phyloP scores from a whole-genome alignment of 2,329 filamentous ascomycete genomes.

The Ilyonectria mors-panacis region DNA sequence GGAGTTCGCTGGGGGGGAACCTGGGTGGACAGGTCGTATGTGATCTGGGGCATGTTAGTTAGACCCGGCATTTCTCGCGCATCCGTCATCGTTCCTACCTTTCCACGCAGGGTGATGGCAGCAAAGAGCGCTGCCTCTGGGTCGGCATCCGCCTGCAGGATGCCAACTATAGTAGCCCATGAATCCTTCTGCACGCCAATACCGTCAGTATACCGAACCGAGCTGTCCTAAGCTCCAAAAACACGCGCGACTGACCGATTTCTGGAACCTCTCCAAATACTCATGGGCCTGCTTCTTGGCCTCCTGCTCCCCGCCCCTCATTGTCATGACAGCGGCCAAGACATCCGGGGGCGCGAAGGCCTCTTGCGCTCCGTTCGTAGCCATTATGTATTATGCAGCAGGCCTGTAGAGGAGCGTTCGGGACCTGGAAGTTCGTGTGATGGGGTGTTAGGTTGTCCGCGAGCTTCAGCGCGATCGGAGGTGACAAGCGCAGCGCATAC shows the following conservation, averaged over 20 bases:
- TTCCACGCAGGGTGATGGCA: constrained; percentile 96
- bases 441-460: constrained; percentile 23
- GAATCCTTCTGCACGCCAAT: constrained; percentile 80
- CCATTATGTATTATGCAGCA: constrained; percentile 67
- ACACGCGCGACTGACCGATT: constrained; percentile 77
- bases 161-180: constrained; percentile 89
- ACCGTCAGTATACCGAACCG: constrained; percentile 31
- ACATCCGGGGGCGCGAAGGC: constrained; percentile 83
- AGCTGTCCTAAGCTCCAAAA: background rate
- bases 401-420: constrained; percentile 27
- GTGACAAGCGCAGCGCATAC: constrained; percentile 44
- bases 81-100: constrained; percentile 69
- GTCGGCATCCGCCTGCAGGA: constrained; percentile 86
- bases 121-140: constrained; percentile 94
- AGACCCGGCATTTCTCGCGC: background rate
- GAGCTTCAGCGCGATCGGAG: constrained; percentile 42
- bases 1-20: constrained; percentile 81
- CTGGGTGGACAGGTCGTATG: constrained; percentile 91
- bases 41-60: constrained; percentile 75
- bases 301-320: constrained; percentile 87
- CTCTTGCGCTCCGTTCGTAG: constrained; percentile 75
- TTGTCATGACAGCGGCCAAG: constrained; percentile 89
- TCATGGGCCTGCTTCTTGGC: constrained; percentile 93
- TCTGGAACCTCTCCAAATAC: constrained; percentile 95
- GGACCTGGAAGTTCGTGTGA: constrained; percentile 16